These are phyloP conservation scores for Dictyostelium discoideum DNA, from an alignment of 78 protist species.

Conservation along the genomic window DNA sequence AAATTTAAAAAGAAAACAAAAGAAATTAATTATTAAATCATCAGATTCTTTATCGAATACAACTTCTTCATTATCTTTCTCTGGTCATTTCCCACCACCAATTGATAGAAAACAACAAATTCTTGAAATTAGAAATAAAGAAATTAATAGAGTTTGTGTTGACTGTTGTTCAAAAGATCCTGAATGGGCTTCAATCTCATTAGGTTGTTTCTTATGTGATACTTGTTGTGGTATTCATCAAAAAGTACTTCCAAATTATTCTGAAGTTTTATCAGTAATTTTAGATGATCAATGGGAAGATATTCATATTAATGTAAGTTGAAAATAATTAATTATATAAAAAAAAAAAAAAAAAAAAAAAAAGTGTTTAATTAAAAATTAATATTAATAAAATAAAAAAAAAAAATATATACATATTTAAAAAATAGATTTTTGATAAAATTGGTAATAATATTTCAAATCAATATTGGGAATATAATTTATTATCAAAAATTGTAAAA, in stretches of 20 bases:
- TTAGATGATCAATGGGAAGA: conserved; percentile 41
- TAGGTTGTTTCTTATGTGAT: conserved; percentile 56
- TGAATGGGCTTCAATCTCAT: conserved; percentile 61
- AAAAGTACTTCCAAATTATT: conserved; percentile 2
- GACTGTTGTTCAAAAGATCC: conserved; percentile 39
- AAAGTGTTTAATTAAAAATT: too few species aligned
- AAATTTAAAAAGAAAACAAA: conserved; percentile 2
- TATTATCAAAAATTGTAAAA: neutral
- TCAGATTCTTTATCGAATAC: neutral
- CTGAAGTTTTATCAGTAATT: conserved; percentile 36
- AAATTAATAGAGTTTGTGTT: conserved; percentile 12
- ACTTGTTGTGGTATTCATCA: conserved; percentile 51
- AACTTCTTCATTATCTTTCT: neutral
- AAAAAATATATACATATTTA: too few species aligned
- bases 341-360: neutral
- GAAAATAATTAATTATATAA: neutral
- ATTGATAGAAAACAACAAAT: conserved; percentile 21
- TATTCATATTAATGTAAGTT: neutral
- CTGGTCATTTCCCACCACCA: neutral
- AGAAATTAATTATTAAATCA: neutral
- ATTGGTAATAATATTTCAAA: conserved; percentile 12
- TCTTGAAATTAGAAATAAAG: conserved; percentile 18
- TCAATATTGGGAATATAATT: conserved; percentile 43
- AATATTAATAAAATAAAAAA: neutral
- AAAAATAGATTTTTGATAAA: neutral